Evolutionary conservation across 352 stramenopile species (phyloP).

Genomic region (Globisporangium abappressorium): DNA sequence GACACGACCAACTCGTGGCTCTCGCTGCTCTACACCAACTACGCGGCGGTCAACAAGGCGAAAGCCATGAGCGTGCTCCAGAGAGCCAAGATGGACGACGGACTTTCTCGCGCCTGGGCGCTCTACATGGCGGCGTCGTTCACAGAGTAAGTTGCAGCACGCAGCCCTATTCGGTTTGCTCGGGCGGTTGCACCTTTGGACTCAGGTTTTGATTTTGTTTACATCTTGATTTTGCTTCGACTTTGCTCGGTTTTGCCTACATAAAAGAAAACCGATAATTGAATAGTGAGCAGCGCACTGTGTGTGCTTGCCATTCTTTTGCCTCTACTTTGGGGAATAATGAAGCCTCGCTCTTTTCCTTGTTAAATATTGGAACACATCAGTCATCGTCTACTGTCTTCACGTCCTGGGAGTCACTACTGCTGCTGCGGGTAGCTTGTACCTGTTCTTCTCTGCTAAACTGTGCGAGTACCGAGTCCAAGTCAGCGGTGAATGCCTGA

Average conservation of each 20-base stretch:
- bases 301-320: neutral
- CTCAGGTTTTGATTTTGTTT: neutral
- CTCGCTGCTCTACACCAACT: slow-evolving; percentile 73
- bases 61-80: slow-evolving; percentile 51
- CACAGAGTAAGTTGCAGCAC: slow-evolving; percentile 19
- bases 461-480: slow-evolving; percentile 55
- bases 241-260: neutral
- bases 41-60: slow-evolving; percentile 49
- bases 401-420: neutral
- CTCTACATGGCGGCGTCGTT: slow-evolving; percentile 66
- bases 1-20: slow-evolving; percentile 66
- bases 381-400: neutral
- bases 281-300: neutral
- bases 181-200: neutral
- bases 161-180: neutral
- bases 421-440: neutral
- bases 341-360: neutral
- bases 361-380: neutral
- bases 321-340: neutral
- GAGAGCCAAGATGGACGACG: slow-evolving; percentile 63
- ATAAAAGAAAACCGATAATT: neutral
- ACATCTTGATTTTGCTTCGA: neutral
- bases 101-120: slow-evolving; percentile 64
- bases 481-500: slow-evolving; percentile 36
- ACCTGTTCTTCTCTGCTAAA: slow-evolving; percentile 22